Evolutionary conservation across 1,139 yeast genomes (phyloP).

Genomic region (Blastobotrys niveus): DNA sequence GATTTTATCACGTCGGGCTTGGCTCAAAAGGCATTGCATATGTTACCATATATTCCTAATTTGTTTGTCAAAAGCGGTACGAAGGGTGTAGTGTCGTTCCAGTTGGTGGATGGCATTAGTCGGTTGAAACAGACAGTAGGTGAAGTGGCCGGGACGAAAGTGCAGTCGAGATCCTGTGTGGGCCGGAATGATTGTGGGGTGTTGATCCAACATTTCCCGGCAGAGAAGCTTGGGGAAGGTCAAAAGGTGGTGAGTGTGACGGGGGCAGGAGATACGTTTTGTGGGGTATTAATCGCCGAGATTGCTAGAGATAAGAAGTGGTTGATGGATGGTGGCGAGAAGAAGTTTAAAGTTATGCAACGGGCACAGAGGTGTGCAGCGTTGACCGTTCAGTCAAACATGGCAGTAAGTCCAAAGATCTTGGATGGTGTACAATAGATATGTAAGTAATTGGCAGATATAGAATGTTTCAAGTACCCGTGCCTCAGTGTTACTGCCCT

Average conservation of each 20-base stretch:
- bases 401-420: constrained; percentile 28
- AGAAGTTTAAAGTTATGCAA: constrained; percentile 33
- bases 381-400: constrained; percentile 37
- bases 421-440: too few relatives aligned
- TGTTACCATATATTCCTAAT: constrained; percentile 69
- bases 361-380: constrained; percentile 55
- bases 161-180: constrained; percentile 9
- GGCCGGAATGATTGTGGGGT: constrained; percentile 41
- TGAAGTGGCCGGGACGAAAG: constrained; percentile 3
- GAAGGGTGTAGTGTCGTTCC: constrained; percentile 54
- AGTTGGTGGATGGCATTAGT: constrained; percentile 33
- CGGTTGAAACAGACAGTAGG: constrained; percentile 8
- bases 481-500: too few relatives aligned
- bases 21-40: constrained; percentile 62
- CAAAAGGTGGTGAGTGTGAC: constrained; percentile 45
- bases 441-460: too few relatives aligned
- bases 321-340: constrained; percentile 29
- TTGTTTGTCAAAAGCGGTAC: constrained; percentile 63
- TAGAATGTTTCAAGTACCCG: too few relatives aligned
- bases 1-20: constrained; percentile 43
- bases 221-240: constrained; percentile 27
- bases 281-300: constrained; percentile 47
- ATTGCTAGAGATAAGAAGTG: constrained; percentile 31
- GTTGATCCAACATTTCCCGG: constrained; percentile 56
- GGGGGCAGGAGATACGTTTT: constrained; percentile 65